Percentiles rank a stretch among this genome's conserved stretches.
phyloP scores from a whole-genome alignment of 345 rosid genomes.

The Corchorus olitorius region DNA sequence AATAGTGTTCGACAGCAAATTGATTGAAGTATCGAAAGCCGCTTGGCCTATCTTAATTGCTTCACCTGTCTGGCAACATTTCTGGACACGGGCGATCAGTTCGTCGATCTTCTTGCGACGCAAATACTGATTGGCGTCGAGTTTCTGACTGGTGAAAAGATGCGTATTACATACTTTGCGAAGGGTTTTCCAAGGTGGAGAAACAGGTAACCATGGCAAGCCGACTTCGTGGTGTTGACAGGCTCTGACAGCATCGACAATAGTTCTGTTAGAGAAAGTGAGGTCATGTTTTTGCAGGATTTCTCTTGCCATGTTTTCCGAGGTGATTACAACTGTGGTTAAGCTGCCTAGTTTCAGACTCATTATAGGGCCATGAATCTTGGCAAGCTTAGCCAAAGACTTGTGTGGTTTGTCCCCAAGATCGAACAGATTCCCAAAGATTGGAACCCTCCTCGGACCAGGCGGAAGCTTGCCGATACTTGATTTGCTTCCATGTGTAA shows the following conservation, averaged over 20 bases:
- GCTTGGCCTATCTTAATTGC: slow-evolving; percentile 46
- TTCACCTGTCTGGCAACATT: slow-evolving; percentile 25
- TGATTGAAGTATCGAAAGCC: slow-evolving; percentile 39
- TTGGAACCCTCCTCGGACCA: slow-evolving; percentile 41
- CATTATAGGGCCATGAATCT: slow-evolving; percentile 45
- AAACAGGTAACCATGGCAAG: slow-evolving; percentile 41
- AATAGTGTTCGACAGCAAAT: slow-evolving; percentile 43
- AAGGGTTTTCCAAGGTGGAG: slow-evolving; percentile 45
- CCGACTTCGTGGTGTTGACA: slow-evolving; percentile 32
- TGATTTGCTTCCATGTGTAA: neutral
- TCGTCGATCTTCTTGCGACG: slow-evolving; percentile 33
- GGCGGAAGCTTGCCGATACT: slow-evolving; percentile 29
- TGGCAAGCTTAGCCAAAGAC: slow-evolving; percentile 40
- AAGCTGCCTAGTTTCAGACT: slow-evolving; percentile 39
- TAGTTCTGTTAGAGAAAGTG: slow-evolving; percentile 32
- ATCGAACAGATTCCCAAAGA: slow-evolving; percentile 45
- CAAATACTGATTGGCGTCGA: slow-evolving; percentile 34
- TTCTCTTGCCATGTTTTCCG: slow-evolving; percentile 40
- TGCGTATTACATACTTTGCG: slow-evolving; percentile 38
- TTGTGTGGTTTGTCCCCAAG: slow-evolving; percentile 43
- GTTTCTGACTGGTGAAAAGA: slow-evolving; percentile 38
- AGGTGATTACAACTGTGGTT: slow-evolving; percentile 43
- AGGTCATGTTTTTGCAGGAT: slow-evolving; percentile 46
- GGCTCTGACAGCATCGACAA: slow-evolving; percentile 37
- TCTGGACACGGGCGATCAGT: slow-evolving; percentile 28